A percentile compares a stretch with the other conserved stretches of the same genome.
Evolutionary conservation across 495 filamentous ascomycete genomes (phyloP).

Genomic region (Penicillium argentinense): DNA sequence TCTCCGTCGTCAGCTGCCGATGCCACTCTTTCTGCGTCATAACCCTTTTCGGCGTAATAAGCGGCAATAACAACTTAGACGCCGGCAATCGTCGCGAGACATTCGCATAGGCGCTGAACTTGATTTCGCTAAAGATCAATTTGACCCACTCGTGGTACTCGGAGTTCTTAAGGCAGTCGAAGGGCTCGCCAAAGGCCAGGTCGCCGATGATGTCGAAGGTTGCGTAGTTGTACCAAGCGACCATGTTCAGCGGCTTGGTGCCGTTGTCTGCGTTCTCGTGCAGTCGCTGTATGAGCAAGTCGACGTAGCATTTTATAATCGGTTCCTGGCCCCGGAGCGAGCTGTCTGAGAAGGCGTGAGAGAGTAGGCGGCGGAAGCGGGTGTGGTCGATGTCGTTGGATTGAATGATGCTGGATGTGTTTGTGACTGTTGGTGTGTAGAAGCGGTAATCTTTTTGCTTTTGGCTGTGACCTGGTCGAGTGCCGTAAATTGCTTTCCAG

Average conservation of each 20-base stretch:
- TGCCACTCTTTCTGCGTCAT: slow-evolving; percentile 28
- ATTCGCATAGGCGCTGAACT: slow-evolving; percentile 21
- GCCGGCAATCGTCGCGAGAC: slow-evolving; percentile 24
- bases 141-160: slow-evolving; percentile 58
- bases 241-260: background rate
- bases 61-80: background rate
- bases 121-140: slow-evolving; percentile 40
- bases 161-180: slow-evolving; percentile 51
- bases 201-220: slow-evolving; percentile 66
- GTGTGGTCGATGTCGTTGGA: slow-evolving; percentile 42
- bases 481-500: slow-evolving; percentile 57
- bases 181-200: slow-evolving; percentile 59
- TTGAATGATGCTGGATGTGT: slow-evolving; percentile 18
- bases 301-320: slow-evolving; percentile 42
- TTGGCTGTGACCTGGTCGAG: slow-evolving; percentile 22
- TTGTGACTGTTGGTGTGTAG: slow-evolving; percentile 9
- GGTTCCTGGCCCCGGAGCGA: slow-evolving; percentile 43
- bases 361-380: slow-evolving; percentile 43
- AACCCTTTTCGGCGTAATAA: slow-evolving; percentile 21
- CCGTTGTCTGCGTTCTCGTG: slow-evolving; percentile 26
- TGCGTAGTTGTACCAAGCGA: slow-evolving; percentile 56
- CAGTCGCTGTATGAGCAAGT: slow-evolving; percentile 48
- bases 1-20: slow-evolving; percentile 11
- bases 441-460: slow-evolving; percentile 17
- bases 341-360: slow-evolving; percentile 54